Base-by-base conservation (phyloP, 225 moss, liverwort and hornwort species). In the Marchantia paleacea region DNA sequence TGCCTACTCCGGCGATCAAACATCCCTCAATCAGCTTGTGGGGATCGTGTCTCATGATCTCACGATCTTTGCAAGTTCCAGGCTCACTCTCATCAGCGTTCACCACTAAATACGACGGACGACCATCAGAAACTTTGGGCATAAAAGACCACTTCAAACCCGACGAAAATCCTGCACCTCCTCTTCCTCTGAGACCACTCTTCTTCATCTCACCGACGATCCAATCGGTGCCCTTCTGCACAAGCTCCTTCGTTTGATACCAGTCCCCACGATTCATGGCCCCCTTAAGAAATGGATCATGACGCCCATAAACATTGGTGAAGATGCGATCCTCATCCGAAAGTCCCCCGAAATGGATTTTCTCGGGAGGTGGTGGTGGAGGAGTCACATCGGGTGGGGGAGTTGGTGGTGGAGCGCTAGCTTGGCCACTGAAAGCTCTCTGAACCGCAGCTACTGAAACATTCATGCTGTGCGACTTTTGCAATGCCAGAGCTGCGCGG, bases 111-210 rank as follows among this genome's bases (percentile, higher is more conserved):
- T 96, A 96, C 7, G 93, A 93, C 7, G 93, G 95, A 9, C 95
- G 85, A 0, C 95, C 93, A 69, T 93, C 93, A 4, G 92, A 91
- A 0, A 93, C 92, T 79, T 92, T 96, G 0, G 95, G 95, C 95
- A 96, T 93, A 66, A 96, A 96, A 14, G 95, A 93, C 93, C 93
- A 96, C 79, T 96, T 96, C 83, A 96, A 74, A 7, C 93, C 93
- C 8, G 95, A 96, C 1, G 95, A 92, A 61, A 96, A 96, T 0
- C 95, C 93, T 1, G 93, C 95, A 3, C 95, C 93, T 18, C 95
- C 95, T 14, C 93, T 86, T 0, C 95, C 95, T 6, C 93, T 87
- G 13, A 96, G 78, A 54, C 95, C 95, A 13, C 92, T 93, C 83
- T 90, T 91, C 90, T 93, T 93, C 85, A 93, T 90, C 84, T 96